Evolutionary conservation across 2,329 filamentous ascomycete genomes (phyloP), one percentile per base, ranked within the genome.

Genomic region (Claviceps humidiphila): DNA sequence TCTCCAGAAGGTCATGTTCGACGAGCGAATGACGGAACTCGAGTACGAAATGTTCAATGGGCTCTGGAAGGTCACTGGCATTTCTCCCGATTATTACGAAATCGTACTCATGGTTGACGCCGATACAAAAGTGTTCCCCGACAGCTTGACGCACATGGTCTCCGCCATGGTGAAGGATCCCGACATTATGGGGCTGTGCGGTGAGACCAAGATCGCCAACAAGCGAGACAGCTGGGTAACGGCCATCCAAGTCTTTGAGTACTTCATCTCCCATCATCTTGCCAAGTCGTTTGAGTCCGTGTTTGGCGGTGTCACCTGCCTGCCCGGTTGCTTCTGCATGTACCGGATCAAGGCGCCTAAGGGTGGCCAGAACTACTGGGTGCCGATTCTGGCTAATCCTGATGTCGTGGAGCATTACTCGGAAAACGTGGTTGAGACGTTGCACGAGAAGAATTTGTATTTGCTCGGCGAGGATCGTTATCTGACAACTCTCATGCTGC

Each of bases 21-120:
- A 98, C 66, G 94, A 98, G 71, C 87, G 93, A 56, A 98, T 98
- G 93, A 98, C 94, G 17, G 91, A 98, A 68, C 84, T 98, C 50
- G 93, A 98, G 68, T 98, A 89, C 64, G 93, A 98, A 66, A 97
- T 98, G 87, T 98, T 98, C 75, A 98, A 97, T 66, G 93, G 93
- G 51, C 77, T 98, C 57, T 98, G 91, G 90, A 95, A 95, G 68
- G 88, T 98, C 45, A 98, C 93, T 17, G 94, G 94, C 60, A 97
- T 98, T 57, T 95, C 90, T 4, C 93, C 93, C 14, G 93, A 98
- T 69, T 98, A 90, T 68, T 98, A 97, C 69, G 93, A 98, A 68
- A 85, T 91, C 24, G 88, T 97, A 56, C 87, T 98, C 69, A 97
- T 97, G 91, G 93, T 98, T 49, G 93, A 98, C 70, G 93, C 93